Conservation (phyloP, 2,329 filamentous ascomycete species). For the Pseudogymnoascus sp. region DNA sequence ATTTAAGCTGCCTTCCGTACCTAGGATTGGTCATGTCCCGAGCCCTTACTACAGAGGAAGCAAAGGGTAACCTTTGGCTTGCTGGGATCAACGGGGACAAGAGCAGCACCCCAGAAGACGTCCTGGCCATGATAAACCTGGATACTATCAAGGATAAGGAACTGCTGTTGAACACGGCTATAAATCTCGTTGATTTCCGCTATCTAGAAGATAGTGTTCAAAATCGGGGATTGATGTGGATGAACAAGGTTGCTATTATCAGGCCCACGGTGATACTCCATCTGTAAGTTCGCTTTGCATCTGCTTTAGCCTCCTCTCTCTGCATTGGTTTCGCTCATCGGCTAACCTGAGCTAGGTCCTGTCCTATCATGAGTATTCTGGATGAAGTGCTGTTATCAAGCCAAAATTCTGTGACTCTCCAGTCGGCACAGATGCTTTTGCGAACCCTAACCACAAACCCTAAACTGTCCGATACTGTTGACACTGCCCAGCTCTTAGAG, state of each 20-base stretch:
- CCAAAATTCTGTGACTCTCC: conserved; percentile 51
- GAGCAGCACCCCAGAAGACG: conserved; percentile 32
- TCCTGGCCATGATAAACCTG: conserved; percentile 37
- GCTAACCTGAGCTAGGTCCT: conserved; percentile 35
- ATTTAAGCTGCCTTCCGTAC: conserved; percentile 40
- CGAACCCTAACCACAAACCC: conserved; percentile 48
- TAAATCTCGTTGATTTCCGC: conserved; percentile 58
- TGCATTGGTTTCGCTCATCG: conserved; percentile 9
- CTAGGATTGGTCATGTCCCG: conserved; percentile 51
- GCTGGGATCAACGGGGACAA: conserved; percentile 42
- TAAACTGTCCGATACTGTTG: conserved; percentile 40
- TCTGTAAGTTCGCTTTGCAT: conserved; percentile 38
- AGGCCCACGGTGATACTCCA: conserved; percentile 49
- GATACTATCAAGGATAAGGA: conserved; percentile 49
- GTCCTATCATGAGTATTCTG: conserved; percentile 48
- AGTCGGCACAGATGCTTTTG: conserved; percentile 52
- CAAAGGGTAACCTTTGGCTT: conserved; percentile 55
- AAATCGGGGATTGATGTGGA: conserved; percentile 49
- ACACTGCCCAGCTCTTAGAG: conserved; percentile 40
- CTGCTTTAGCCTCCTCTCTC: background rate
- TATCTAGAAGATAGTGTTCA: conserved; percentile 55
- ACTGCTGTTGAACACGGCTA: conserved; percentile 52
- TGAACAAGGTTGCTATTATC: conserved; percentile 46
- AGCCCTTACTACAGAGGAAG: conserved; percentile 47
- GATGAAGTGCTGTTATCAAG: conserved; percentile 53